These are phyloP conservation scores for Coleophoma eucalyptorum DNA, from an alignment of 2,329 filamentous ascomycete genomes.

Conservation along the genomic window DNA sequence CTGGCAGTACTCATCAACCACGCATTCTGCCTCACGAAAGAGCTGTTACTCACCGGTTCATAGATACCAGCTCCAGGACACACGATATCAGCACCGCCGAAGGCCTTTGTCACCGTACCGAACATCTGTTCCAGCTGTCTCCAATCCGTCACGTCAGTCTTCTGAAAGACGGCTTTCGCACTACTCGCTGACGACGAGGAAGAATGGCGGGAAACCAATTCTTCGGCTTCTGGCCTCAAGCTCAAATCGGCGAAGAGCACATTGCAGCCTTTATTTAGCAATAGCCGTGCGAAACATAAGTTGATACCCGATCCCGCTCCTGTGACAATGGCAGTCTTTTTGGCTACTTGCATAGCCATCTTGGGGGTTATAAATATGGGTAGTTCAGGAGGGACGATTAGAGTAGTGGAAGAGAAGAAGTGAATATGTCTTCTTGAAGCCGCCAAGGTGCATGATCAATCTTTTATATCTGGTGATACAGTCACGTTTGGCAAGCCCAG, in stretches of 20 bases:
- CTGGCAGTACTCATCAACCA: background rate
- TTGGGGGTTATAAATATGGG: no score
- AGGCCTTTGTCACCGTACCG: constrained; percentile 26
- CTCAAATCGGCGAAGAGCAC: constrained; percentile 39
- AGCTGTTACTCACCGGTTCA: constrained; percentile 36
- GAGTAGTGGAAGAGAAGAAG: no score
- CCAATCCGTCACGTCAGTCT: constrained; percentile 42
- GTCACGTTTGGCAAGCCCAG: no score
- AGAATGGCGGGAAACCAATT: constrained; percentile 27
- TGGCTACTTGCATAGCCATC: constrained; percentile 13
- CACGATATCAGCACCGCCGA: constrained; percentile 30
- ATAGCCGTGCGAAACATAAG: constrained; percentile 36
- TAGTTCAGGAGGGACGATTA: no score
- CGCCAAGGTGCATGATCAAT: no score
- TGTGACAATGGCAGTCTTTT: constrained; percentile 18
- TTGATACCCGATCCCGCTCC: constrained; percentile 37
- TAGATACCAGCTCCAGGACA: constrained; percentile 44
- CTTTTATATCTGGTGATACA: no score
- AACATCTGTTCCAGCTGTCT: constrained; percentile 31
- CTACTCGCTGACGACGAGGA: background rate
- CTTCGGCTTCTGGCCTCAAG: constrained; percentile 29
- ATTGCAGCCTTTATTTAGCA: constrained; percentile 36
- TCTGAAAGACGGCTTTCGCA: constrained; percentile 33
- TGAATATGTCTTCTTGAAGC: no score
- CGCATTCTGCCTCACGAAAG: background rate